Evolutionary conservation across 2,329 filamentous ascomycete species (phyloP).

Genomic region (Graphilbum ipis-grandicollis): DNA sequence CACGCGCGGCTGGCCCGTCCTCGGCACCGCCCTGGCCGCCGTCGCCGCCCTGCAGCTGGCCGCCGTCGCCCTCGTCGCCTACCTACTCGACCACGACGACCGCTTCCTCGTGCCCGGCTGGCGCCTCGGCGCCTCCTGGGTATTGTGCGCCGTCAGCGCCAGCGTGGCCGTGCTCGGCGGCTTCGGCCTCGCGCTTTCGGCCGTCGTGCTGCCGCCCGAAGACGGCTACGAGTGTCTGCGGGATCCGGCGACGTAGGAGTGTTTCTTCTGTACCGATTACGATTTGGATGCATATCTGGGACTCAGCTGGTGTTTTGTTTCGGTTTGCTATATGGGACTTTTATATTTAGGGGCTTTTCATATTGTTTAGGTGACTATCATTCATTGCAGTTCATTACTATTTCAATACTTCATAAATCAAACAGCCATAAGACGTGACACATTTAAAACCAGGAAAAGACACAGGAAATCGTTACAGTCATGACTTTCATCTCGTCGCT

Average conservation of each 20-base stretch:
- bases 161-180: conserved; percentile 33
- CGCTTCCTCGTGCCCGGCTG: conserved; percentile 69
- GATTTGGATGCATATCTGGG: too few relatives aligned
- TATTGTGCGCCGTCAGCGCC: conserved; percentile 45
- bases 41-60: conserved; percentile 54
- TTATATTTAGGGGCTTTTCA: too few relatives aligned
- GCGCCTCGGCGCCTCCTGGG: conserved; percentile 64
- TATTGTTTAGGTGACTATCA: too few relatives aligned
- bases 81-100: conserved; percentile 66
- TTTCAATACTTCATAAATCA: too few relatives aligned
- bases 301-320: too few relatives aligned
- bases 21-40: conserved; percentile 46
- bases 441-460: too few relatives aligned
- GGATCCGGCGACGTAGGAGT: conserved; percentile 26
- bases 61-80: conserved; percentile 70
- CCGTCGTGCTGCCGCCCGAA: conserved; percentile 56
- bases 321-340: too few relatives aligned
- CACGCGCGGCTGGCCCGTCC: conserved; percentile 66
- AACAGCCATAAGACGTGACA: too few relatives aligned
- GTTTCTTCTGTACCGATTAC: too few relatives aligned
- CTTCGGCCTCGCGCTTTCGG: conserved; percentile 45
- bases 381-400: too few relatives aligned
- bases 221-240: conserved; percentile 64
- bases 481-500: too few relatives aligned
- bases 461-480: too few relatives aligned